Percentiles rank a stretch among this genome's conserved stretches.
phyloP scores from a whole-genome alignment of 2,329 filamentous ascomycete genomes.

The Verticillium tricorpus region DNA sequence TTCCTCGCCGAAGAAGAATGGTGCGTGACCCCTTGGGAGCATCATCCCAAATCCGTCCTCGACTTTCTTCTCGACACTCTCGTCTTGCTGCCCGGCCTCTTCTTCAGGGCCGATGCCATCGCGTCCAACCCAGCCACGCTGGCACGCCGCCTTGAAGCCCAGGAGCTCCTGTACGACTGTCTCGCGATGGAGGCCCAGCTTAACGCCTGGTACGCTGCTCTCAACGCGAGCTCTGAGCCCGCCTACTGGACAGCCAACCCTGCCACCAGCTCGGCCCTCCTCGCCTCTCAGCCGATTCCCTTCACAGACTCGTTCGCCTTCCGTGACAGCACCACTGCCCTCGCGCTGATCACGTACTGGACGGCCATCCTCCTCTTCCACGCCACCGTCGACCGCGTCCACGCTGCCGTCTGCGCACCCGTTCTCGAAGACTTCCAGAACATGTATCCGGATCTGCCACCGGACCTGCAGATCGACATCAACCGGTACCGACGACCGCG shows the following conservation, averaged over 20 bases:
- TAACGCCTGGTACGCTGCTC: conserved; percentile 38
- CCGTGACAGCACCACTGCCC: conserved; percentile 35
- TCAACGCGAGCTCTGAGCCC: conserved; percentile 20
- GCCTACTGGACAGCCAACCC: conserved; percentile 36
- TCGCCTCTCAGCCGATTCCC: conserved; percentile 28
- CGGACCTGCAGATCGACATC: conserved; percentile 34
- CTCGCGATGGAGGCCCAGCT: conserved; percentile 43
- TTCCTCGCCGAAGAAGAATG: conserved; percentile 49
- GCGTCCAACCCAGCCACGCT: conserved; percentile 31
- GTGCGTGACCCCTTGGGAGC: conserved; percentile 46
- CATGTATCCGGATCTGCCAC: conserved; percentile 32
- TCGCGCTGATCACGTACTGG: conserved; percentile 52
- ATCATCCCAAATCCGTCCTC: conserved; percentile 44
- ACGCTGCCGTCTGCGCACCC: conserved; percentile 38
- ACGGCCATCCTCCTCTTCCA: conserved; percentile 44
- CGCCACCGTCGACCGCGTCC: conserved; percentile 40
- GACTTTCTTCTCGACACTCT: conserved; percentile 50
- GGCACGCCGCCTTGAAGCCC: conserved; percentile 37
- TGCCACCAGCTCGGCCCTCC: conserved; percentile 12
- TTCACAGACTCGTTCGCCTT: conserved; percentile 43
- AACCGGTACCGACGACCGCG: conserved; percentile 38
- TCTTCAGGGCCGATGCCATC: conserved; percentile 39
- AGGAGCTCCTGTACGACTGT: conserved; percentile 43
- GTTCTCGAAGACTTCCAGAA: conserved; percentile 34
- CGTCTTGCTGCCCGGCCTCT: conserved; percentile 40